These are phyloP conservation scores for Penicillium nordicum DNA, from an alignment of 2,329 filamentous ascomycete species.

Conservation along the genomic window DNA sequence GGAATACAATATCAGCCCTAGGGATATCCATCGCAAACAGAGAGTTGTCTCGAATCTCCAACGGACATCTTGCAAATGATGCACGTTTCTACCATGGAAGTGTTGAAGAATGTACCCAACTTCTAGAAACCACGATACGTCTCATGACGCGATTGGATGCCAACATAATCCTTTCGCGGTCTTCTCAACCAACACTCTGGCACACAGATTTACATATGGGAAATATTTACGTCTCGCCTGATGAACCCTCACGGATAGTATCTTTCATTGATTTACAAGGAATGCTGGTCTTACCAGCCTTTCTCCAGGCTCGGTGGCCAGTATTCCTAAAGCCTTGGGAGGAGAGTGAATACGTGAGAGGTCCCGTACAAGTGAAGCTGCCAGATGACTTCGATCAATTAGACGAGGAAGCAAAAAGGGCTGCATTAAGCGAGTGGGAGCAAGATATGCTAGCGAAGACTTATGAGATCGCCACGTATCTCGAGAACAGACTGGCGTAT, in stretches of 20 bases:
- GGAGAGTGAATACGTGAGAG: neutral
- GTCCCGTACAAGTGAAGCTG: conserved; percentile 35
- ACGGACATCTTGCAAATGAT: neutral
- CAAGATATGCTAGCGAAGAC: neutral
- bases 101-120: neutral
- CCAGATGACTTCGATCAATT: neutral
- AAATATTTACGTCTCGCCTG: neutral
- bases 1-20: neutral
- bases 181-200: neutral
- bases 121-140: neutral
- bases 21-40: neutral
- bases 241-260: neutral
- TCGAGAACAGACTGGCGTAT: neutral
- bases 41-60: neutral
- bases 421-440: neutral
- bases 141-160: neutral
- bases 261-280: neutral
- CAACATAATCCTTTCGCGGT: neutral
- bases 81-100: neutral
- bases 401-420: neutral
- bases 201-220: neutral
- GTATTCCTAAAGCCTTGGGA: neutral
- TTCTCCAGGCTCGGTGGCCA: neutral
- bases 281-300: neutral
- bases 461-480: neutral